Percentiles rank a stretch among this genome's conserved stretches.
Conservation (phyloP, 2,329 filamentous ascomycete genomes). For the Penicillium sp. region DNA sequence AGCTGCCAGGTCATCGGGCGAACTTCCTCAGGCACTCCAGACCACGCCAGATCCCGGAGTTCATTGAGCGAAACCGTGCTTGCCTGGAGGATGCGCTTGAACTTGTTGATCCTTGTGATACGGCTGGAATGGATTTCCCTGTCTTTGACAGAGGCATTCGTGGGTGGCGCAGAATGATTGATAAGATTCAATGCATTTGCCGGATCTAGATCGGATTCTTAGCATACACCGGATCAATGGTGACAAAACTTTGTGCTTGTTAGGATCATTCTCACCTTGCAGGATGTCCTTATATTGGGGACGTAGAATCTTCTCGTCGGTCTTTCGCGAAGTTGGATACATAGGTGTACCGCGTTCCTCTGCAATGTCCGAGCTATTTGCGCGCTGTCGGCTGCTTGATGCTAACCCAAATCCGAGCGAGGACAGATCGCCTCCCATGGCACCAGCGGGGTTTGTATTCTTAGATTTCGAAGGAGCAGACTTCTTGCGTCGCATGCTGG, state of each 20-base stretch:
- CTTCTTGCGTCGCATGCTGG: slow-evolving; percentile 80
- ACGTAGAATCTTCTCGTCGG: slow-evolving; percentile 90
- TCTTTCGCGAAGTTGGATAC: slow-evolving; percentile 87
- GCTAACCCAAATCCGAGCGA: slow-evolving; percentile 37
- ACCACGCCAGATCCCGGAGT: slow-evolving; percentile 86
- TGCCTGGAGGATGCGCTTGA: slow-evolving; percentile 92
- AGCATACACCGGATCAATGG: too few species aligned
- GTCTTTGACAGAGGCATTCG: slow-evolving; percentile 79
- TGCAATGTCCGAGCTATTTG: slow-evolving; percentile 91
- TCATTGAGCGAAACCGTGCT: slow-evolving; percentile 86
- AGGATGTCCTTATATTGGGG: slow-evolving; percentile 98
- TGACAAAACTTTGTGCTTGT: too few species aligned
- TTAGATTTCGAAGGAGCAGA: slow-evolving; percentile 41
- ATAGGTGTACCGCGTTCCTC: slow-evolving; percentile 81
- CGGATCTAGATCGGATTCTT: slow-evolving; percentile 57
- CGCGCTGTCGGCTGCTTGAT: slow-evolving; percentile 63
- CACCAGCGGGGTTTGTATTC: slow-evolving; percentile 50
- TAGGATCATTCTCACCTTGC: slow-evolving; percentile 54
- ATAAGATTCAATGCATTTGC: slow-evolving; percentile 96
- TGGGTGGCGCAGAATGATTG: slow-evolving; percentile 75
- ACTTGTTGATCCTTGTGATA: slow-evolving; percentile 96
- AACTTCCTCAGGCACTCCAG: slow-evolving; percentile 90
- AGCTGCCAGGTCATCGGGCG: slow-evolving; percentile 99
- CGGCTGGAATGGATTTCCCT: slow-evolving; percentile 82
- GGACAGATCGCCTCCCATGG: slow-evolving; percentile 24